Evolutionary conservation across 2,329 filamentous ascomycete species (phyloP), one percentile per base, ranked within the genome.

Genomic region (Alternaria gaisen): DNA sequence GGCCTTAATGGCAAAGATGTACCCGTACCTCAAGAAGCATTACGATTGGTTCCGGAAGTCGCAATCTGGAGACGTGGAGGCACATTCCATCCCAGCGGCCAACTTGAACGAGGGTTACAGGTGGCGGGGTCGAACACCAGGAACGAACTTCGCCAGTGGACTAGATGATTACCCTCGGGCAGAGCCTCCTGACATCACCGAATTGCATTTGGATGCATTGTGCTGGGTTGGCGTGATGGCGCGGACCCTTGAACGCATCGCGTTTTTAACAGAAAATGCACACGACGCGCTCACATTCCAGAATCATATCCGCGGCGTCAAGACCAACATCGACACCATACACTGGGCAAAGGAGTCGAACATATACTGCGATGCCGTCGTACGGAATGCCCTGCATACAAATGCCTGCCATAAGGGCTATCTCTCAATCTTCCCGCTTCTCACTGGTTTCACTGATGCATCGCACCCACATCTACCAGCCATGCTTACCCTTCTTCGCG

Each of bases 171-270:
- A 97, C 75, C 94, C 94, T 43, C 91, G 94, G 38, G 86, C 93
- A 8, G 92, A 95, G 77, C 93, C 94, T 5, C 94, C 94, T 20
- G 93, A 97, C 76, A 92, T 93, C 0, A 93, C 91, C 70, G 94
- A 98, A 86, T 85, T 98, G 53, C 94, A 98, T 77, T 88, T 95
- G 24, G 94, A 98, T 79, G 85, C 97, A 52, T 90, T 98, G 77
- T 91, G 91, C 44, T 98, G 94, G 94, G 91, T 98, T 79, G 94
- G 93, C n/a, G 86, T 97, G 80, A 96, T 97, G 91, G 89, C 91
- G 50, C 88, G 90, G 67, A 90, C 91, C 16, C 86, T 98, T 46
- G 85, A 88, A 69, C 91, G 90, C 68, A 90, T 97, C 65, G 91
- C 93, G 1, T 83, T 87, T 48, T 86, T 87, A 20, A 84, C 97